Evolutionary conservation across 225 moss, liverwort and hornwort genomes (phyloP).

Genomic region (Physcomitrium patens): DNA sequence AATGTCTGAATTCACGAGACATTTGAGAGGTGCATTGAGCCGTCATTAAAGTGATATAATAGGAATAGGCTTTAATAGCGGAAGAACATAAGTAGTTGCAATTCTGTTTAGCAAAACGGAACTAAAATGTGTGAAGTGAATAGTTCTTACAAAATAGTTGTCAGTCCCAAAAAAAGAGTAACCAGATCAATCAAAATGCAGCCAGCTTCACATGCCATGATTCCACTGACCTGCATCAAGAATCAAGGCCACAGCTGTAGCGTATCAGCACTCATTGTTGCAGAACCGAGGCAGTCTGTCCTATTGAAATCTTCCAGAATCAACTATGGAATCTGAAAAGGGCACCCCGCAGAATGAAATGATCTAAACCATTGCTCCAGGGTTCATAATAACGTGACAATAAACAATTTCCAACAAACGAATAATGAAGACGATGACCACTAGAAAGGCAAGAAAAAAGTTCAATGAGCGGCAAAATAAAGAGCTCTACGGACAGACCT

Average conservation of each 20-base stretch:
- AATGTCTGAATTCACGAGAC: not conserved
- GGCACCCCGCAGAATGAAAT: slow-evolving; percentile 29
- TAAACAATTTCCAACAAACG: not conserved
- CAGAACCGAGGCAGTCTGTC: no score
- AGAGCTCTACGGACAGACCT: not conserved
- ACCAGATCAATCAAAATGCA: slow-evolving; percentile 71
- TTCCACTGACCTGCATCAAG: slow-evolving; percentile 56
- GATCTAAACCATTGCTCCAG: slow-evolving; percentile 61
- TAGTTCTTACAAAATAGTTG: slow-evolving; percentile 33
- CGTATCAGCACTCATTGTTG: no score
- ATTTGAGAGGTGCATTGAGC: not conserved
- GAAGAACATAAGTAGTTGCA: not conserved
- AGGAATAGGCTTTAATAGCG: slow-evolving; percentile 16
- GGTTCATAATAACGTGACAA: slow-evolving; percentile 54
- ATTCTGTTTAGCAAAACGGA: not conserved
- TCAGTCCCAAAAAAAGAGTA: slow-evolving; percentile 45
- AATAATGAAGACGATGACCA: no score
- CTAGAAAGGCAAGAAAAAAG: no score
- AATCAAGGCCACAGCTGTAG: not conserved
- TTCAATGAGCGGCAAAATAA: not conserved
- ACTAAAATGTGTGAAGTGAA: no score
- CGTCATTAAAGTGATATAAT: slow-evolving; percentile 3
- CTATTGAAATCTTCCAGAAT: no score
- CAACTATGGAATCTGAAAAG: no score
- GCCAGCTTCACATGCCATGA: slow-evolving; percentile 70